These are phyloP conservation scores for Blastobotrys indianensis DNA, from an alignment of 1,139 yeast genomes.

Conservation along the genomic window DNA sequence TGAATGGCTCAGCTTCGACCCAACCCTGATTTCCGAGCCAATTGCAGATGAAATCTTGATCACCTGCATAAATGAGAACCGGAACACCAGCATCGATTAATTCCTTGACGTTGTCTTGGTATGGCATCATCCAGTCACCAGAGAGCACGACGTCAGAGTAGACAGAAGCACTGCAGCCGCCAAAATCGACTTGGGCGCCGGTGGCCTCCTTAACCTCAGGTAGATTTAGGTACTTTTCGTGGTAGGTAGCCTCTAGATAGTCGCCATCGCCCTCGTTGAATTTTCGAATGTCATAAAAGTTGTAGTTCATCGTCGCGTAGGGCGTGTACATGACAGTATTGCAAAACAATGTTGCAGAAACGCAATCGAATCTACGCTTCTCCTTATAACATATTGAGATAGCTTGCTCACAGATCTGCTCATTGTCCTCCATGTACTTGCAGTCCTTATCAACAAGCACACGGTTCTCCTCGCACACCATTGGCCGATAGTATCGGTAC, in stretches of 20 bases:
- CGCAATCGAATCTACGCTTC: slow-evolving; percentile 43
- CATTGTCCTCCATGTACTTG: slow-evolving; percentile 45
- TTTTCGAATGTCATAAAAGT: slow-evolving; percentile 62
- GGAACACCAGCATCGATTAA: slow-evolving; percentile 55
- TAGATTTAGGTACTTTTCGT: slow-evolving; percentile 63
- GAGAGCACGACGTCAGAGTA: slow-evolving; percentile 64
- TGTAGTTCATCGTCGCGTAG: slow-evolving; percentile 52
- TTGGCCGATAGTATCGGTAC: slow-evolving; percentile 63
- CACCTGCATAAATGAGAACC: slow-evolving; percentile 78
- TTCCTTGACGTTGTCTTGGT: slow-evolving; percentile 54
- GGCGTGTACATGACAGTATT: slow-evolving; percentile 49
- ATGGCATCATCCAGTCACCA: slow-evolving; percentile 60
- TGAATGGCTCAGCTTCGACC: slow-evolving; percentile 56
- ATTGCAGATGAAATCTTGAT: slow-evolving; percentile 82
- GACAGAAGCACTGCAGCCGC: slow-evolving; percentile 58
- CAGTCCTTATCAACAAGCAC: slow-evolving; percentile 59
- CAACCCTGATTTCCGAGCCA: slow-evolving; percentile 86
- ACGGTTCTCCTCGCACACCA: slow-evolving; percentile 70
- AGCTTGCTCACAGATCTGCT: slow-evolving; percentile 51
- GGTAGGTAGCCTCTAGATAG: slow-evolving; percentile 62
- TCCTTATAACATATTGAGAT: slow-evolving; percentile 47
- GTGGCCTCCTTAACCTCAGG: slow-evolving; percentile 67
- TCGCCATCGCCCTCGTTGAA: slow-evolving; percentile 59
- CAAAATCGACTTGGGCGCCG: slow-evolving; percentile 84
- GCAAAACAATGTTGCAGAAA: slow-evolving; percentile 78